Base-by-base conservation (phyloP, 495 filamentous ascomycete genomes). In the Pseudevernia furfuracea region DNA sequence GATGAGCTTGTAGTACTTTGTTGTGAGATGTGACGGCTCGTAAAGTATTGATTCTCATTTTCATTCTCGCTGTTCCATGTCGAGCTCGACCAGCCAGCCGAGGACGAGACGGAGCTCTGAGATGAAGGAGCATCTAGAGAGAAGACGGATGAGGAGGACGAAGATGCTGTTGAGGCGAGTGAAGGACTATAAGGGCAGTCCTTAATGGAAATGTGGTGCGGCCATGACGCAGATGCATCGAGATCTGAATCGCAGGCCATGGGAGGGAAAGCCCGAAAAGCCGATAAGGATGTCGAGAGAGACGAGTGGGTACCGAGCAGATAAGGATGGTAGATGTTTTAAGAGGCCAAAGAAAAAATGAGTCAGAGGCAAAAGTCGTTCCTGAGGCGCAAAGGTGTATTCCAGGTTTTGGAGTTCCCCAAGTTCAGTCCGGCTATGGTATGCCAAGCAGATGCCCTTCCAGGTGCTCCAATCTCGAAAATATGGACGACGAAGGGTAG, bases 141-240 rank as follows among this genome's bases (percentile, higher is more conserved):
- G 80, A 91, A 94, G 68, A 92, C 82, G 8, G 91, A 91, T 61
- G 87, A 82, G 52, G 84, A 84, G 37, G 89, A 91, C 30, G 88
- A 87, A 39, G 88, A 89, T 71, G 86, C 81, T 65, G 84, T 87
- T 58, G 87, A 86, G 72, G 86, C 82, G 76, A 87, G 75, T n/a
- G 84, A 84, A 56, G 82, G 81, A 70, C 80, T 81, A 72, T 90
- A 91, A 66, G 86, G 85, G 69, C 79, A 58, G n/a, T 65, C 57
- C 36, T 69, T 62, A 60, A 44, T 43, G 37, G 67, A 61, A 14
- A 52, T 55, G 49, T 66, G 67, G 19, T 58, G 61, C 49, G 59
- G 59, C 63, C 64, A 67, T 46, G 63, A 63, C 68, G 65, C 62
- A 59, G 55, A 58, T 58, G 52, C 64, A 64, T 67, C 63, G 25